Evolutionary conservation across 2,329 filamentous ascomycete genomes (phyloP), one percentile per base, ranked within the genome.

Genomic region (Akanthomyces uredinophilus): DNA sequence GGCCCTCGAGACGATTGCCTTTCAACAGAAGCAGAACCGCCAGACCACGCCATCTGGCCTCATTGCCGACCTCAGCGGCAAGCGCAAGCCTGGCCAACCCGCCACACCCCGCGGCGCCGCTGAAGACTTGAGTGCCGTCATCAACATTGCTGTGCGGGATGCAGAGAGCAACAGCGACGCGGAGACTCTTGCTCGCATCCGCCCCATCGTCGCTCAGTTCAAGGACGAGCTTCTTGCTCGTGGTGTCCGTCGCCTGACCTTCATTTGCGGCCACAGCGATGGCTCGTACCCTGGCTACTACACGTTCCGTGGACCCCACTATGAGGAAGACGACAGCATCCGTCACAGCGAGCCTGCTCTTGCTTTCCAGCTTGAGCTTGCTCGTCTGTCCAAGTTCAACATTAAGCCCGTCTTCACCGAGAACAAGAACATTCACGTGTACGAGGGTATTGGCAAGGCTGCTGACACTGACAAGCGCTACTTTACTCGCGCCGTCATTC

Each of bases 341-440:
- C 94, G 95, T 80, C 94, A 99, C 82, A 96, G 87, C 67, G 95
- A 99, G 79, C 95, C 95, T 56, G 94, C 95, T 61, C 83, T 97
- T 75, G 93, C 95, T 72, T 99, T 98, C 91, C 95, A 99, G 82
- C 90, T 98, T 74, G 95, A 99, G 78, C 87, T 99, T 66, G 89
- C 88, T 64, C 90, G 95, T 75, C 86, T 99, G 35, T 90, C 90
- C 72, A 98, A 97, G 81, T 99, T 99, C 86, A 88, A 92, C 80
- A 96, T 98, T 79, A 96, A 93, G 81, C 94, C 95, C 2, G 92
- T 99, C 57, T 99, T 99, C 79, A 98, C 95, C 0, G 93, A 98
- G 78, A 99, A 99, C 83, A 90, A 96, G 73, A 98, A 96, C 78
- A 97, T 99, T 67, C 95, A 99, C 81, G 93, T 99, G 64, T 99